These are phyloP conservation scores for Amylostereum areolatum DNA, from an alignment of 1,284 basidiomycete genomes.

Conservation along the genomic window DNA sequence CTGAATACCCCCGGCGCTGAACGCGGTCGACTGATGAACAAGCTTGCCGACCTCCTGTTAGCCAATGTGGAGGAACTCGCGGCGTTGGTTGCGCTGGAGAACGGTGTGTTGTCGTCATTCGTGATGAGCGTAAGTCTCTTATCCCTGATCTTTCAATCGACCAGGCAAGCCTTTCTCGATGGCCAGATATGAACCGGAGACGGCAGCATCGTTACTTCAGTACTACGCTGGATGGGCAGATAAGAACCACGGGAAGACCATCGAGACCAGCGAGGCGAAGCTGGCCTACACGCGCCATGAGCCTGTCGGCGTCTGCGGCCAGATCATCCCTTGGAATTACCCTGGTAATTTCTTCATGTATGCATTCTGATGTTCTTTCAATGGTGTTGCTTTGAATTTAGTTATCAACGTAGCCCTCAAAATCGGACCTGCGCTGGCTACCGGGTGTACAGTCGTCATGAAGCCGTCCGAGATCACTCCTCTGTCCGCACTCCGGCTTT, in stretches of 20 bases:
- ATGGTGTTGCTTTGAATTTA: slow-evolving; percentile 16
- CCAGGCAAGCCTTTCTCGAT: slow-evolving; percentile 62
- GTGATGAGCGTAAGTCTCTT: slow-evolving; percentile 20
- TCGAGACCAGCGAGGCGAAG: slow-evolving; percentile 71
- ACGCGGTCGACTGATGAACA: slow-evolving; percentile 62
- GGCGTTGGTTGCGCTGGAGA: slow-evolving; percentile 73
- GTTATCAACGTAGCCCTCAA: slow-evolving; percentile 80
- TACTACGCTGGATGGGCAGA: slow-evolving; percentile 82
- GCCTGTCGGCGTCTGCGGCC: slow-evolving; percentile 86
- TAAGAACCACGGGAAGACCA: slow-evolving; percentile 80
- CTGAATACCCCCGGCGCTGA: slow-evolving; percentile 54
- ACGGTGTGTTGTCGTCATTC: slow-evolving; percentile 22
- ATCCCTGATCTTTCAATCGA: background rate
- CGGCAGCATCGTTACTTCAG: slow-evolving; percentile 63
- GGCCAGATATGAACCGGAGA: slow-evolving; percentile 58
- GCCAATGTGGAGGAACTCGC: slow-evolving; percentile 65
- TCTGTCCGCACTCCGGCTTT: slow-evolving; percentile 65
- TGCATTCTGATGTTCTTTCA: background rate
- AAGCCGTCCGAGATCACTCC: slow-evolving; percentile 93
- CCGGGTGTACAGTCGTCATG: slow-evolving; percentile 78
- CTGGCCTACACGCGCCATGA: slow-evolving; percentile 84
- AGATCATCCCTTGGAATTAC: slow-evolving; percentile 84
- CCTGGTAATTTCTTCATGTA: slow-evolving; percentile 39
- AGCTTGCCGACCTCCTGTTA: slow-evolving; percentile 75
- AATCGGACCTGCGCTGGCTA: slow-evolving; percentile 79